Base-by-base conservation (phyloP, 768 basidiomycete genomes). In the Krasilnikovozyma curviuscula region DNA sequence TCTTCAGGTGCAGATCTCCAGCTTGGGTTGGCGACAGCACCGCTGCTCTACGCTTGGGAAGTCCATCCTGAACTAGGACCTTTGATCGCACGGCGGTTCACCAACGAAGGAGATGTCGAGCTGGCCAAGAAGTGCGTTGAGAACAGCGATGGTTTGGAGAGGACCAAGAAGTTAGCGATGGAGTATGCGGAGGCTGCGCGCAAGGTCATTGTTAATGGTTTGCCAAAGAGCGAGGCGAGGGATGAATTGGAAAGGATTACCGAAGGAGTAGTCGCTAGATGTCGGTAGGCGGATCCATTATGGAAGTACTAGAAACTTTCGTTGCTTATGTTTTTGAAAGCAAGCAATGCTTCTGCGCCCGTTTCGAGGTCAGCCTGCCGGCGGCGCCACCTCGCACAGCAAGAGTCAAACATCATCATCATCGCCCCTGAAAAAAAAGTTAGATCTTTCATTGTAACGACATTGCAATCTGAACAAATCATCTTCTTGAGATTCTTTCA, bases 11-110 rank as follows among this genome's bases (percentile, higher is more conserved):
- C 84, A 2, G 85, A 88, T 61, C 70, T 86, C 14, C 74, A 78
- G 46, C 67, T 86, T 0, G 83, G 84, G 0, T 70, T 86, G 47
- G 83, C 93, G 5, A 84, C 83, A 0, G 88, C 78, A 2, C 88
- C 88, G 0, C 75, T 77, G 1, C 65, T 93, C 30, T 91, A 79
- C 59, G 86, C 89, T 18, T 80, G 79, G 63, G 83, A 88, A 62
- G 77, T 86, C 60, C 71, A 81, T 60, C 74, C 81, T 3, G 54
- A 58, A 1, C 65, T 95, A 60, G 74, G 76, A 23, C 74, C 77
- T 2, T 66, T 93, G 50, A 83, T 97, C 51, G 70, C 71, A 40
- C 76, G 89, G 34, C 77, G 79, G 65, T 86, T 91, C 65, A 66
- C 72, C 21, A 65, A 71, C 10, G 71, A 74, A 27, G 86, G 84